Evolutionary conservation across 2,329 filamentous ascomycete genomes (phyloP), one percentile per base, ranked within the genome.

Genomic region (Ciborinia camelliae): DNA sequence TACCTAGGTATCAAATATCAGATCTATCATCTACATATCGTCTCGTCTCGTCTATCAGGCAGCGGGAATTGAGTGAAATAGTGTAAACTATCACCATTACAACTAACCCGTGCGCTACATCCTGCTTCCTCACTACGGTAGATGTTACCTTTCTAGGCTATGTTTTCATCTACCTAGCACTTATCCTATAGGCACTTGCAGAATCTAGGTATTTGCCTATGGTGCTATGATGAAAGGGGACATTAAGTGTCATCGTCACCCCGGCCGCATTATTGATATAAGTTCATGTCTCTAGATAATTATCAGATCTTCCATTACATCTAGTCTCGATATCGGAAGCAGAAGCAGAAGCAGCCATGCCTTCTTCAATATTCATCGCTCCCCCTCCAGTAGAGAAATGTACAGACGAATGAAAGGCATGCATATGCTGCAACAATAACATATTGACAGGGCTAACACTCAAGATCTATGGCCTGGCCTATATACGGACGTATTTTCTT

Each of bases 121-220:
- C 54, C 37, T 28, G 28, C 54, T 58, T 45, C 35, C 39, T 53
- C 51, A 53, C n/a, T 37, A 53, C n/a, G n/a, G n/a, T n/a, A n/a
- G n/a, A 32, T 37, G 37, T 32, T 37, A 47, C 41, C 28, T 45
- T 47, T 57, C n/a, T 23, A 45, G 41, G 41, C 30, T 14, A 30
- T 28, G 43, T n/a, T n/a, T n/a, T n/a, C n/a, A n/a, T n/a, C n/a
- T n/a, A n/a, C n/a, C n/a, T n/a, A n/a, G 15, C 15, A 45, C 32
- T 39, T 57, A 57, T 57, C 54, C 26, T 45, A 35, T 58, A 23
- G 39, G 18, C 14, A 30, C 54, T 35, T 58, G 28, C 54, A 58
- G 45, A 20, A 23, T 58, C 41, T 58, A 43, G 8, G 12, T 32
- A 32, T 32, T 45, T 20, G 10, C 20, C 28, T 32, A 58, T 58